Evolutionary conservation across 257 asterid species (phyloP).

Genomic region (Capsicum rhomboideum): DNA sequence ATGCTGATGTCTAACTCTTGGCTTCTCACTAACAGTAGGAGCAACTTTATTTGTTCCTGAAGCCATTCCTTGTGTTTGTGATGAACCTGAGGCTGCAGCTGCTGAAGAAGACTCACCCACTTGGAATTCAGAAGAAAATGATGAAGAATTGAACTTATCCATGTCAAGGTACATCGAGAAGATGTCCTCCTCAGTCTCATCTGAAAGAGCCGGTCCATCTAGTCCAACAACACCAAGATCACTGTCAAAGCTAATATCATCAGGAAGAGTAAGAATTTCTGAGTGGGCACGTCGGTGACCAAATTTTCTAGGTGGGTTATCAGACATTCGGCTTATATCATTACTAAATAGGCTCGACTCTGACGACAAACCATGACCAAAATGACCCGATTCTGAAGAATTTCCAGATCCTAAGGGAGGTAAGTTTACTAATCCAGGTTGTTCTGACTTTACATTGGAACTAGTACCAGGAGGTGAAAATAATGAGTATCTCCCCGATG

Average conservation of each 20-base stretch:
- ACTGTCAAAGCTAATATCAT: conserved; percentile 85
- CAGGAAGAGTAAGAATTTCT: conserved; percentile 90
- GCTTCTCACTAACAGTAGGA: conserved; percentile 37
- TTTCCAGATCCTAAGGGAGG: conserved; percentile 58
- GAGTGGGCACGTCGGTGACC: conserved; percentile 96
- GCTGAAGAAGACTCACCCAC: conserved; percentile 56
- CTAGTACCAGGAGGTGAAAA: conserved; percentile 53
- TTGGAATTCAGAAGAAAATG: conserved; percentile 61
- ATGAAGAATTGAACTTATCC: conserved; percentile 75
- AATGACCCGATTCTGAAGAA: conserved; percentile 49
- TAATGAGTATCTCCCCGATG: conserved; percentile 62
- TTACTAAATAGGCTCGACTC: conserved; percentile 59
- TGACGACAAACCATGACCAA: conserved; percentile 60
- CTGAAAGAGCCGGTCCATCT: conserved; percentile 82
- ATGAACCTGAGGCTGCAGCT: conserved; percentile 33
- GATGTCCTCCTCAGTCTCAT: conserved; percentile 80
- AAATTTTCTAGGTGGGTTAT: conserved; percentile 69
- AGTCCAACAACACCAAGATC: conserved; percentile 90
- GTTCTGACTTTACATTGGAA: conserved; percentile 38
- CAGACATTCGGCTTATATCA: conserved; percentile 88
- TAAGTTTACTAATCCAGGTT: conserved; percentile 39
- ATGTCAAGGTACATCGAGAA: conserved; percentile 75
- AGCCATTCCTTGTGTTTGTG: conserved; percentile 25
- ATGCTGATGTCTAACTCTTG: conserved; percentile 85
- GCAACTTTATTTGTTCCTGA: conserved; percentile 26